phyloP scores from a whole-genome alignment of 2,329 filamentous ascomycete genomes.

The Cordyceps cicadae region DNA sequence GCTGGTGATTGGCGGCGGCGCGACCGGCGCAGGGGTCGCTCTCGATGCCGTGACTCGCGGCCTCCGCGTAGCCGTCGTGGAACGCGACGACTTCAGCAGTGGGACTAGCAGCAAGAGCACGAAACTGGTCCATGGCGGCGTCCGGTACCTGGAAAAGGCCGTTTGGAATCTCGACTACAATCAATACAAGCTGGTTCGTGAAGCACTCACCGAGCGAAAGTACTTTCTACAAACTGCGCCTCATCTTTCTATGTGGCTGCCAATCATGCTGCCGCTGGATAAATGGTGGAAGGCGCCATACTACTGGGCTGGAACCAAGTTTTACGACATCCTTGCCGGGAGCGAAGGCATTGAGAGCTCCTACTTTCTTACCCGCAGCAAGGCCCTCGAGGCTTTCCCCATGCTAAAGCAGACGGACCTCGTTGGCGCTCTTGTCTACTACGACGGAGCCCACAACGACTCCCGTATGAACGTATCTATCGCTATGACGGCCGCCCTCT shows the following conservation, averaged over 20 bases:
- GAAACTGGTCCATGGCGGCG: constrained; percentile 69
- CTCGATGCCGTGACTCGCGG: constrained; percentile 64
- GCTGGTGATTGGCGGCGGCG: constrained; percentile 62
- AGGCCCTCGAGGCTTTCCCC: constrained; percentile 78
- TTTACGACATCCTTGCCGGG: constrained; percentile 77
- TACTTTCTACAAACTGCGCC: constrained; percentile 69
- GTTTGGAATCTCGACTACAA: constrained; percentile 68
- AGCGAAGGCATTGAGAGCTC: constrained; percentile 82
- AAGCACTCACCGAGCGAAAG: constrained; percentile 65
- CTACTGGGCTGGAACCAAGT: constrained; percentile 70
- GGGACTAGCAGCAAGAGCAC: constrained; percentile 70
- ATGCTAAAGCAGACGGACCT: constrained; percentile 77
- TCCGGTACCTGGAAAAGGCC: constrained; percentile 67
- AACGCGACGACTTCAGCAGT: constrained; percentile 65
- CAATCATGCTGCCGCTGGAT: constrained; percentile 67
- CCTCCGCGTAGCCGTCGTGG: constrained; percentile 62
- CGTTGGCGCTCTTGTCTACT: constrained; percentile 79
- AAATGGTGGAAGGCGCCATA: constrained; percentile 73
- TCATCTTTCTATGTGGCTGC: constrained; percentile 64
- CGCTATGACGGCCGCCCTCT: constrained; percentile 81
- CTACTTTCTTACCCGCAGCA: constrained; percentile 80
- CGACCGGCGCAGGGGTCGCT: constrained; percentile 63
- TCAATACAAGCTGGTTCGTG: constrained; percentile 62
- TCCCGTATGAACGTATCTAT: constrained; percentile 87
- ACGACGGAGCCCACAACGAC: constrained; percentile 87